Base-by-base conservation (phyloP, 495 filamentous ascomycete species). In the Tuber melanosporum region DNA sequence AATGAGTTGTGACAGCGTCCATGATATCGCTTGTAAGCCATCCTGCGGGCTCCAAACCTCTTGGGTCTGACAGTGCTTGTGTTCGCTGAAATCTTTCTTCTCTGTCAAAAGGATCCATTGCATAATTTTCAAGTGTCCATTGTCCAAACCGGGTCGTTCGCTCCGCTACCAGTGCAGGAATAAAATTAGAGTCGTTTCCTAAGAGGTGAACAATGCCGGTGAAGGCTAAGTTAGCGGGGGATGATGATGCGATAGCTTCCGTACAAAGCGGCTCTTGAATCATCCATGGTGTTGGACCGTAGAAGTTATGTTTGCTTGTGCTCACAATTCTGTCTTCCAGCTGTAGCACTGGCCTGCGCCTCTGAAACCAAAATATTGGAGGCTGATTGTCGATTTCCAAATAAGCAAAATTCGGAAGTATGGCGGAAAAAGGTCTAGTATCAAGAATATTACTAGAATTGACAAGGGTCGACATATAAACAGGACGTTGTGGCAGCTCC, bases 21-120 rank as follows among this genome's bases (percentile, higher is more conserved):
- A 62, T 62, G n/a, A 62, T 62, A 62, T 62, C 57, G 26, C 57
- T 62, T 17, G 57, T 62, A 15, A 62, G n/a, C 57, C 57, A 62
- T 32, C 57, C 57, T 2, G 8, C 15, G 57, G 57, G 57, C 9
- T 32, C 57, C 12, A 62, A 32, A 3, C 57, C 57, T 32, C 57
- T 32, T 62, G 57, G 57, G n/a, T 62, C 57, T 62, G n/a, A 3
- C 5, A 62, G 3, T 62, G 6, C 32, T 32, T 32, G 10, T 14
- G n/a, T 62, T 62, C n/a, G n/a, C 14, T 32, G 57, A 32, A 62
- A 62, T 14, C n/a, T 62, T 26, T 26, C 57, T 62, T 62, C 57
- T 9, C 14, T 15, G 8, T 62, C 57, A 20, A 62, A 62, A 32
- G n/a, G n/a, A 62, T 62, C n/a, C 57, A 26, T 62, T 3, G 57